phyloP scores from a whole-genome alignment of 1,284 basidiomycete species.

The Trichosporon sp. region DNA sequence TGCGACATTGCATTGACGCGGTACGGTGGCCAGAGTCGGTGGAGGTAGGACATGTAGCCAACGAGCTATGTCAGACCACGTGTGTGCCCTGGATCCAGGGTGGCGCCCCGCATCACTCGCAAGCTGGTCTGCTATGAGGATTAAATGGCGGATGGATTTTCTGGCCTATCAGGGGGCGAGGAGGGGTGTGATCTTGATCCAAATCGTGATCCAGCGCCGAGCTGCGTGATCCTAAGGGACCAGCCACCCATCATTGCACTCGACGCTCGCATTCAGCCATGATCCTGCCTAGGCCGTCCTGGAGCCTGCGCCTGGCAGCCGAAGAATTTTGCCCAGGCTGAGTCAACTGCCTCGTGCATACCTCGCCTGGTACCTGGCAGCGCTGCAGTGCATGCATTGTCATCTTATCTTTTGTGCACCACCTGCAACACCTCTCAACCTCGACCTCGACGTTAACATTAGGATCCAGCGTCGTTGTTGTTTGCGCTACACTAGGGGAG shows the following conservation, averaged over 20 bases:
- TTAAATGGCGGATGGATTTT: not conserved
- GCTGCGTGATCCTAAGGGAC: slow-evolving; percentile 1
- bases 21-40: not conserved
- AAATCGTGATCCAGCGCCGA: not conserved
- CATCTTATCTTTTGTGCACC: not conserved
- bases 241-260: slow-evolving; percentile 4
- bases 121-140: not conserved
- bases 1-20: not conserved
- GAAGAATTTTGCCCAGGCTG: not conserved
- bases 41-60: not conserved
- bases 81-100: slow-evolving; percentile 7
- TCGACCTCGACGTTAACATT: not conserved
- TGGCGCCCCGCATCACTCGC: slow-evolving; percentile 9
- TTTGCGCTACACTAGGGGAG: not conserved
- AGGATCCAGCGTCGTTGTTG: not conserved
- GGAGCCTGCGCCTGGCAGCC: not conserved
- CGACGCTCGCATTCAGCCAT: not conserved
- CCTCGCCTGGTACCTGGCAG: not conserved
- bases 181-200: slow-evolving; percentile 5
- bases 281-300: not conserved
- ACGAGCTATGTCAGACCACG: slow-evolving; percentile 5
- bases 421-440: not conserved
- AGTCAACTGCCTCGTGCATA: not conserved
- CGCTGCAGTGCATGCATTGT: not conserved
- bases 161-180: not conserved